Percentiles rank a stretch among this genome's conserved stretches.
phyloP scores from a whole-genome alignment of 2,329 filamentous ascomycete genomes.

The Huntiella savannae region DNA sequence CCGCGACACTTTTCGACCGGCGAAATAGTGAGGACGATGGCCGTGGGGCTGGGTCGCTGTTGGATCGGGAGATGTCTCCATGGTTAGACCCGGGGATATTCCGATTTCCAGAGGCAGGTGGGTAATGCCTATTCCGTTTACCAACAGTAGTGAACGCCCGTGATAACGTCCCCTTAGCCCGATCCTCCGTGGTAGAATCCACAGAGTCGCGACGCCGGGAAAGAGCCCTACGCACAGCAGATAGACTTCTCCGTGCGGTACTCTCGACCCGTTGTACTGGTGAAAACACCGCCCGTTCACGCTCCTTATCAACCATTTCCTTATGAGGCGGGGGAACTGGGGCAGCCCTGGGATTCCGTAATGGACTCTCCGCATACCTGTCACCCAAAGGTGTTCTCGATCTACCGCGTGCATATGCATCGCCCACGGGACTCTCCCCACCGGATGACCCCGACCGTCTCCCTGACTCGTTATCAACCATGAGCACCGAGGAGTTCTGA shows the following conservation, averaged over 20 bases:
- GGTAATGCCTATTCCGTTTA: conserved; percentile 10
- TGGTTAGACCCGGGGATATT: conserved; percentile 3
- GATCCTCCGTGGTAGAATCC: conserved; percentile 7
- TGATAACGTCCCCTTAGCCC: conserved; percentile 2
- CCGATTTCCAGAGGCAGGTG: conserved; percentile 8
- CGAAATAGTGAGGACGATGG: conserved; percentile 5
- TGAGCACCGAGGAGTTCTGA: conserved; percentile 43
- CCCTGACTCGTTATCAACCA: conserved; percentile 34
- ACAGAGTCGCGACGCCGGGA: conserved; percentile 26
- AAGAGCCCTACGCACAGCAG: conserved; percentile 35
- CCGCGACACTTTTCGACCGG: too few relatives aligned
- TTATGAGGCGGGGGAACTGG: conserved; percentile 27
- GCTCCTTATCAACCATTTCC: too few relatives aligned
- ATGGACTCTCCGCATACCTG: conserved; percentile 18
- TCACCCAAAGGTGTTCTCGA: conserved; percentile 1
- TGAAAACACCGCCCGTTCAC: too few relatives aligned
- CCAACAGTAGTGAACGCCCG: conserved; percentile 5
- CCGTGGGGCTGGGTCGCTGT: conserved; percentile 8
- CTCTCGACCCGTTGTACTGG: conserved; percentile 1
- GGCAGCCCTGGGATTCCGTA: conserved; percentile 41
- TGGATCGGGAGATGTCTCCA: neutral
- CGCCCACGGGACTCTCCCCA: neutral
- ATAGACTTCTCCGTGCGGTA: conserved; percentile 27
- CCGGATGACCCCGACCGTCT: conserved; percentile 27
- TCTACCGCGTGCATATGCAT: conserved; percentile 2